Evolutionary conservation across 2,329 filamentous ascomycete species (phyloP), one percentile per base, ranked within the genome.

Genomic region (Sclerotinia spermophila): DNA sequence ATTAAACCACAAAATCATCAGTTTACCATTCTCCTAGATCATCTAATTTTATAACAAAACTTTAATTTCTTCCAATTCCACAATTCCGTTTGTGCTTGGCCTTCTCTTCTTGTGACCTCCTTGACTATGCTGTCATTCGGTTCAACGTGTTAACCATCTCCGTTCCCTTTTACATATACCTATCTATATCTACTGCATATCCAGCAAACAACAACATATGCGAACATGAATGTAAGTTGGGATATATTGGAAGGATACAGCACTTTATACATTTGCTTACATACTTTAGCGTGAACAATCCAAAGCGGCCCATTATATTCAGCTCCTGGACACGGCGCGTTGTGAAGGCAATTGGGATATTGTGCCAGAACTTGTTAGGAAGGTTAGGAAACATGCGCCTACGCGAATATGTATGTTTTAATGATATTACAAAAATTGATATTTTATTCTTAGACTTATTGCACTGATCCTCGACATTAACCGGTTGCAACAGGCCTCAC

Each of bases 311-410:
- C 88, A 90, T 79, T 98, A 98, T 82, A 86, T 97, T 76, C 86
- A 87, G 79, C 88, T 89, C 81, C 88, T 99, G 78, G 93, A 98
- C 80, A 87, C 90, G 76, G 94, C 93, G 75, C 91, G 96, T 78
- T 97, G 93, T 81, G 90, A 95, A 78, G 94, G 92, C 67, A 90
- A 90, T 80, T 99, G 96, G 96, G 85, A 89, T 75, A 89, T 92
- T 42, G 87, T 98, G 42, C 92, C 93, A 38, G 95, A 98, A 82
- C 86, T 97, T 74, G 90, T 96, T 77, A 89, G 95, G 80, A 99
- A 99, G 82, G 87, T 98, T 78, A 92, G 91, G 78, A 98, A 99
- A 82, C 95, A 99, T 86, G 92, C 94, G 76, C 91, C 94, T 55
- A 88, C 92, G 72, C 88, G 92, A 81, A 87, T 88, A 82, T 97